Evolutionary conservation across 2,329 filamentous ascomycete species (phyloP).

Genomic region (Diaporthe aspalathi): DNA sequence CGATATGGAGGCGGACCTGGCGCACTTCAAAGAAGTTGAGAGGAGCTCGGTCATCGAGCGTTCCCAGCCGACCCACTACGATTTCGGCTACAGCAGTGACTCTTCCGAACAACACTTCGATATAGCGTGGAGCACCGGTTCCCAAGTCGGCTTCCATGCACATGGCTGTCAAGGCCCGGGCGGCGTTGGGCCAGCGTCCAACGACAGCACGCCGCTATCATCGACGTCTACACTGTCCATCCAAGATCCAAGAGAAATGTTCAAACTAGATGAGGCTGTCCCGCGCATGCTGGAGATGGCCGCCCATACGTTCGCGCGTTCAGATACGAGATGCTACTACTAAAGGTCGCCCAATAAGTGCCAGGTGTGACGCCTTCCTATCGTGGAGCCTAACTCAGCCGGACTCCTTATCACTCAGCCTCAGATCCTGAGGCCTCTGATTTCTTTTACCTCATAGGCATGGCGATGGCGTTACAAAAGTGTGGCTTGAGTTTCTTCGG

Average conservation of each 20-base stretch:
- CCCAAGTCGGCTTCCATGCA: slow-evolving; percentile 25
- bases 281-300: slow-evolving; percentile 25
- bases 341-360: background rate
- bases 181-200: background rate
- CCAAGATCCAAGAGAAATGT: slow-evolving; percentile 12
- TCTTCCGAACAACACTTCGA: slow-evolving; percentile 7
- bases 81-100: slow-evolving; percentile 14
- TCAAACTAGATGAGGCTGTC: slow-evolving; percentile 21
- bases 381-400: background rate
- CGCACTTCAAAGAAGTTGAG: slow-evolving; percentile 58
- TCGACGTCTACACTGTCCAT: slow-evolving; percentile 30
- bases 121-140: slow-evolving; percentile 29
- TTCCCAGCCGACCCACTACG: slow-evolving; percentile 18
- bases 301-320: slow-evolving; percentile 29
- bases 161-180: background rate
- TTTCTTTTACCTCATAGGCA: background rate
- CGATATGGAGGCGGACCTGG: slow-evolving; percentile 72
- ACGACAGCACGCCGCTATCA: slow-evolving; percentile 11
- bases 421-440: background rate
- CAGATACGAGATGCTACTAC: background rate
- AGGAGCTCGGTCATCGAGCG: slow-evolving; percentile 17
- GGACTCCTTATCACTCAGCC: background rate
- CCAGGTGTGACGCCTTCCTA: background rate
- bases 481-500: background rate
- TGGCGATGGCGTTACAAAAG: slow-evolving; percentile 25